These are phyloP conservation scores for Yarrowia phangngaensis DNA, from an alignment of 805 yeast species.

Conservation along the genomic window DNA sequence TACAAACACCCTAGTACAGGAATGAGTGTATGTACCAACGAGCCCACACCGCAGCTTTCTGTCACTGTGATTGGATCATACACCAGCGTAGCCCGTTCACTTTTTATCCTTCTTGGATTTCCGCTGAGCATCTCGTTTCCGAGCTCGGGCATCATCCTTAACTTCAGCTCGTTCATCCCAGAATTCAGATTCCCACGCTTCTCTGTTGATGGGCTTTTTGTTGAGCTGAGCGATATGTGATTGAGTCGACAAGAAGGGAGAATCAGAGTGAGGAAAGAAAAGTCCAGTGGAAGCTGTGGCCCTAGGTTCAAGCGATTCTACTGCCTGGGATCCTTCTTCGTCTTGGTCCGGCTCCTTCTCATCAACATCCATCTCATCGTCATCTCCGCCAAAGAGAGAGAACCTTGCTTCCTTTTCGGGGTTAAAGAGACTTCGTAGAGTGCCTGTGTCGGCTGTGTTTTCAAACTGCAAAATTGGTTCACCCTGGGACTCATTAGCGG, in stretches of 20 bases:
- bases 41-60: no score
- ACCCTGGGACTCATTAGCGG: constrained; percentile 8
- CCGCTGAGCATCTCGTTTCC: constrained; percentile 69
- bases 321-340: neutral
- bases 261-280: constrained; percentile 77
- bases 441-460: constrained; percentile 23
- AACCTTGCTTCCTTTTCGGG: constrained; percentile 28
- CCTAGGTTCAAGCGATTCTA: neutral
- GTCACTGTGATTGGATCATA: no score
- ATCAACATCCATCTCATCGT: constrained; percentile 28
- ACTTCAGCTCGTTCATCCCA: constrained; percentile 80
- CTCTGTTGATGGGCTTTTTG: constrained; percentile 35
- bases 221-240: constrained; percentile 63
- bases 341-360: constrained; percentile 19
- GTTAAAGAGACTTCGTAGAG: constrained; percentile 30
- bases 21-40: no score
- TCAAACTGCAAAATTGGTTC: neutral
- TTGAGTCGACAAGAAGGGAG: constrained; percentile 85
- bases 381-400: constrained; percentile 31
- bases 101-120: constrained; percentile 47
- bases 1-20: no score
- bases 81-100: no score
- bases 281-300: constrained; percentile 38
- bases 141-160: constrained; percentile 67
- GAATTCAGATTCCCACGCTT: constrained; percentile 68